These are phyloP conservation scores for Venturia effusa DNA, from an alignment of 2,329 filamentous ascomycete species.

Conservation along the genomic window DNA sequence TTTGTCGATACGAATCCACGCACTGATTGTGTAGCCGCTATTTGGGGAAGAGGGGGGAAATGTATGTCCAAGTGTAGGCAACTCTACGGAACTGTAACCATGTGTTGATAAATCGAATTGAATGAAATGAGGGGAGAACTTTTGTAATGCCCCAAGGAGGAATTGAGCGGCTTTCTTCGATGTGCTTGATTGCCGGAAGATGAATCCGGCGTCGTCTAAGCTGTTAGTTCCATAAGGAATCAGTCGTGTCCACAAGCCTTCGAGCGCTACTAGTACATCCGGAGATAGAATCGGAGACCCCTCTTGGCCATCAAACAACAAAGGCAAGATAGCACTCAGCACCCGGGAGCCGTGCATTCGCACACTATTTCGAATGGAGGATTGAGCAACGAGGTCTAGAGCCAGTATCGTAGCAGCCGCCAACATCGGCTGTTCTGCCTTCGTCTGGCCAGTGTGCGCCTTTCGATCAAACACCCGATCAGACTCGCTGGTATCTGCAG, in stretches of 20 bases:
- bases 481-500: not conserved
- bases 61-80: slow-evolving; percentile 69
- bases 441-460: slow-evolving; percentile 16
- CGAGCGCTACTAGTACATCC: not conserved
- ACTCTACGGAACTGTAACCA: slow-evolving; percentile 82
- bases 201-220: slow-evolving; percentile 71
- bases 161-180: slow-evolving; percentile 53
- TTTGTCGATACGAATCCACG: slow-evolving; percentile 80
- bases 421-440: slow-evolving; percentile 15
- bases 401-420: slow-evolving; percentile 26
- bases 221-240: slow-evolving; percentile 59
- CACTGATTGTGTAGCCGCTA: slow-evolving; percentile 77
- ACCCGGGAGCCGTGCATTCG: slow-evolving; percentile 26
- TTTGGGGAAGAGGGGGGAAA: slow-evolving; percentile 71
- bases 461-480: slow-evolving; percentile 20
- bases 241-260: slow-evolving; percentile 40
- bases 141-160: slow-evolving; percentile 60
- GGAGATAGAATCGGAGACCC: not conserved
- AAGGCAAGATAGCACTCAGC: slow-evolving; percentile 23
- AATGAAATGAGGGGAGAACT: slow-evolving; percentile 72
- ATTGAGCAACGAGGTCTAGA: slow-evolving; percentile 22
- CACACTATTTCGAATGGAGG: slow-evolving; percentile 28
- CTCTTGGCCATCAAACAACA: slow-evolving; percentile 22
- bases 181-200: slow-evolving; percentile 49
- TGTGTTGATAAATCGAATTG: slow-evolving; percentile 87